Percentiles rank a stretch among this genome's conserved stretches.
These are phyloP conservation scores for Hypholoma fasciculare DNA, from an alignment of 768 basidiomycete species.

Conservation along the genomic window DNA sequence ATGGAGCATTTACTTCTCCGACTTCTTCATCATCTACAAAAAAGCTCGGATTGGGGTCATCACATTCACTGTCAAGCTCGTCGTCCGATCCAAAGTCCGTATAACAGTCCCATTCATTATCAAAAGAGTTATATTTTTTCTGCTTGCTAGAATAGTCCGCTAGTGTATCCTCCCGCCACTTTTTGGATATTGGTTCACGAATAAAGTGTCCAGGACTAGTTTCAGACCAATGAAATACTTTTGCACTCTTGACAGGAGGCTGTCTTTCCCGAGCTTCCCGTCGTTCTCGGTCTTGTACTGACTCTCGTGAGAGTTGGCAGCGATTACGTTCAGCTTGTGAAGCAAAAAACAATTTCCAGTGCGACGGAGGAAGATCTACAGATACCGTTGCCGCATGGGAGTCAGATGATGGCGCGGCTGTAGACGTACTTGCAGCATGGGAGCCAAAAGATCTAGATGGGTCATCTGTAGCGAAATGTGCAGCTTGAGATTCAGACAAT, in stretches of 20 bases:
- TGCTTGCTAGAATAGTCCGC: background rate
- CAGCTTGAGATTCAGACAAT: too few relatives aligned
- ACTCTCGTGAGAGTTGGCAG: background rate
- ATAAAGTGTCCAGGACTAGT: background rate
- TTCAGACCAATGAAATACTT: background rate
- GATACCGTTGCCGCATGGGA: background rate
- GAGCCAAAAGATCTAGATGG: too few relatives aligned
- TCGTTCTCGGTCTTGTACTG: background rate
- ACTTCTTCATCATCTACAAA: background rate
- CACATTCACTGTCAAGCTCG: background rate
- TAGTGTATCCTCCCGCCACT: background rate
- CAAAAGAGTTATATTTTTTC: constrained; percentile 10
- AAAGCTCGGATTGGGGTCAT: background rate
- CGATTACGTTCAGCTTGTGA: background rate
- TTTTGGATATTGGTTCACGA: background rate
- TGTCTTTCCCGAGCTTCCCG: background rate
- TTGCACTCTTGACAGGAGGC: background rate
- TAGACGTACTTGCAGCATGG: too few relatives aligned
- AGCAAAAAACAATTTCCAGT: background rate
- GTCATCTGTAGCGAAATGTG: too few relatives aligned
- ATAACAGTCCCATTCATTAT: constrained; percentile 21
- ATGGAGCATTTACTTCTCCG: background rate
- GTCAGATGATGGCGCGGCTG: too few relatives aligned
- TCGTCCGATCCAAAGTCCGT: constrained; percentile 6
- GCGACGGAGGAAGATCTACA: background rate